Evolutionary conservation across 2,329 filamentous ascomycete species (phyloP), one percentile per base, ranked within the genome.

Genomic region (Alternaria hordeiaustralica): DNA sequence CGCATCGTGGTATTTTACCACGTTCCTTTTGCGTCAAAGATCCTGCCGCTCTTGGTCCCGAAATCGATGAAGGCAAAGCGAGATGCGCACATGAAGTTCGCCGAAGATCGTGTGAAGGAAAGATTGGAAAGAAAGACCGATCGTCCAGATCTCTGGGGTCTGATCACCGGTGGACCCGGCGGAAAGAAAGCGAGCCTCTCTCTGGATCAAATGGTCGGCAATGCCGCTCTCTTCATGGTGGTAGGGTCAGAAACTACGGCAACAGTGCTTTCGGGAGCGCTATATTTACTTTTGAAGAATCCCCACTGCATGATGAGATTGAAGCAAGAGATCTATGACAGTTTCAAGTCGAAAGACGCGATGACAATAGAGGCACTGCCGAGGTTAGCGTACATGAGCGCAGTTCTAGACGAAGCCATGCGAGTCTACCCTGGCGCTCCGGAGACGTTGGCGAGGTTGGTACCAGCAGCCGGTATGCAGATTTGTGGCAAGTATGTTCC

Each of bases 211-310:
- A 51, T 58, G 46, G 46, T 53, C 21, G 54, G 54, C n/a, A 61
- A 61, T 11, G 59, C 54, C 12, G 59, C 55, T 25, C 46, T 58
- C 12, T 51, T 61, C 36, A 61, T 58, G 54, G 46, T 58, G 18
- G 54, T 61, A 7, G 59, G 59, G 20, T 61, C 59, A 46, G 59
- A 61, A 18, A 61, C 55, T 6, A 61, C 59, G 15, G 26, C 45
- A 6, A 61, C 54, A 13, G 26, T 58, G 21, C 46, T 53, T 15
- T 53, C 59, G 25, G 54, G 55, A 18, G n/a, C 54, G 6, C 46
- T 46, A 13, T 58, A 53, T 15, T 5, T 61, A 13, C 54, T 58
- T 6, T 15, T 53, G 20, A 46, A 51, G 20, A 9, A 28, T 36
- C n/a, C 45, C 20, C 5, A 26, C 4, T 61, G 36, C 18, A 18